These are phyloP conservation scores for Marasmius fiardii DNA, from an alignment of 1,284 basidiomycete species.

Conservation along the genomic window DNA sequence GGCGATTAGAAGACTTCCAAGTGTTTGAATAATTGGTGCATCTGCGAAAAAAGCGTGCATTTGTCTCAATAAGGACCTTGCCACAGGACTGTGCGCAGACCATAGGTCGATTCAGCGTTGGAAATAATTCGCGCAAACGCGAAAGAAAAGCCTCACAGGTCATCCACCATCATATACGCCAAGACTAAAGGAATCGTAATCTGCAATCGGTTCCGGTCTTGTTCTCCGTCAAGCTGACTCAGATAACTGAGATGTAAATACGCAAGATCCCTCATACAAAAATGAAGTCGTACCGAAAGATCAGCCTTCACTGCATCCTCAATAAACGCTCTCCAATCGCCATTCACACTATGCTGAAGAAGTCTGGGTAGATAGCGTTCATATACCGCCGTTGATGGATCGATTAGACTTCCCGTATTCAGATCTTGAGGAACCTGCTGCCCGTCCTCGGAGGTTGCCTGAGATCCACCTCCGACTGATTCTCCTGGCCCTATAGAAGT, in stretches of 20 bases:
- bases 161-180: slow-evolving; percentile 55
- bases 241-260: slow-evolving; percentile 6
- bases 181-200: slow-evolving; percentile 56
- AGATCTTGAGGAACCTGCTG: background rate
- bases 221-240: slow-evolving; percentile 36
- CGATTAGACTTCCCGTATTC: background rate
- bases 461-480: background rate
- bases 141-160: slow-evolving; percentile 41
- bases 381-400: slow-evolving; percentile 23
- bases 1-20: slow-evolving; percentile 45
- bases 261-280: no score
- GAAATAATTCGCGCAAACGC: background rate
- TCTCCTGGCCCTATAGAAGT: background rate
- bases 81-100: slow-evolving; percentile 37
- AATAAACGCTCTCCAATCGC: slow-evolving; percentile 42
- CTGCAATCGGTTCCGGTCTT: slow-evolving; percentile 43
- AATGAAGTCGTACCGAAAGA: slow-evolving; percentile 38
- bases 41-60: slow-evolving; percentile 44
- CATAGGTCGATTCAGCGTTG: background rate
- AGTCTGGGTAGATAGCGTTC: slow-evolving; percentile 39
- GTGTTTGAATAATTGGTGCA: slow-evolving; percentile 40
- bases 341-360: slow-evolving; percentile 38
- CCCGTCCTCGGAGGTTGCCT: no score
- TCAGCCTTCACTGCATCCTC: slow-evolving; percentile 49
- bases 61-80: slow-evolving; percentile 49